phyloP scores from a whole-genome alignment of 2,329 filamentous ascomycete genomes.

The Aureobasidium melanogenum region DNA sequence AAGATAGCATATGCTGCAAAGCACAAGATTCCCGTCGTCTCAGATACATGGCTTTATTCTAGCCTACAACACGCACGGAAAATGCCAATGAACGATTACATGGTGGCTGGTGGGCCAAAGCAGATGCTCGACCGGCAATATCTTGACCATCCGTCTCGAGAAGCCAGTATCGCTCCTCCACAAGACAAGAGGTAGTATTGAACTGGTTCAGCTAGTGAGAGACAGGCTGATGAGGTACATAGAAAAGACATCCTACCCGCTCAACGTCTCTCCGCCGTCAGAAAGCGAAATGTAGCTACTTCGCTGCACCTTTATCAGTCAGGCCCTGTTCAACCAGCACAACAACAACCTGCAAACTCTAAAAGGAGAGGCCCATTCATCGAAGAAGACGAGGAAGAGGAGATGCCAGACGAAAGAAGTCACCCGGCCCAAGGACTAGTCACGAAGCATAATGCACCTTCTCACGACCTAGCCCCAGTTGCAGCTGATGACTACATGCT shows the following conservation, averaged over 20 bases:
- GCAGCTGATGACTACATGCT: background rate
- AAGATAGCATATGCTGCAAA: constrained; percentile 70
- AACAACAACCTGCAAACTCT: background rate
- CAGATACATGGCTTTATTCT: constrained; percentile 66
- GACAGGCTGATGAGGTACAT: background rate
- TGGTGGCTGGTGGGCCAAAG: background rate
- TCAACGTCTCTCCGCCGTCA: constrained; percentile 24
- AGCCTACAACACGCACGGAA: background rate
- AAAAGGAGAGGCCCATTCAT: constrained; percentile 19
- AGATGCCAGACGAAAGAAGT: background rate
- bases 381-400: constrained; percentile 21
- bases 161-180: background rate
- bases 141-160: background rate
- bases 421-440: background rate
- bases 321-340: background rate
- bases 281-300: constrained; percentile 23
- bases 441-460: background rate
- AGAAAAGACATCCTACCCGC: constrained; percentile 12
- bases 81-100: background rate
- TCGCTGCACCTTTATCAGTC: constrained; percentile 17
- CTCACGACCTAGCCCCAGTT: background rate
- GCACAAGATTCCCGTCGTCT: constrained; percentile 73
- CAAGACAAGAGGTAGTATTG: background rate
- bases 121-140: background rate
- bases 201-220: background rate